Conservation (phyloP, 73 alveolate genomes). For the Tetrahymena elliotti region DNA sequence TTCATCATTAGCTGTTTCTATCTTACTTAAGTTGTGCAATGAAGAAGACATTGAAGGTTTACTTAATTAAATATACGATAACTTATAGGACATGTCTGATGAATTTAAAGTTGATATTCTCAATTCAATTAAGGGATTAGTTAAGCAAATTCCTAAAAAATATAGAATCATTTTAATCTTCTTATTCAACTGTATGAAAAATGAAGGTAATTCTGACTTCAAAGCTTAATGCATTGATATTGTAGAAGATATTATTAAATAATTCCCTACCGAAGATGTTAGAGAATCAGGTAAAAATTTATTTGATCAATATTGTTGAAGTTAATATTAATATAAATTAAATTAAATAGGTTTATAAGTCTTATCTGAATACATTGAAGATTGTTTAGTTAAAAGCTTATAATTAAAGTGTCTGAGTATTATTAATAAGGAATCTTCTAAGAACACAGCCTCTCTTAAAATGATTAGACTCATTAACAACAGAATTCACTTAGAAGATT, state of each 20-base stretch:
- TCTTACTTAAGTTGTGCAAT: slow-evolving; percentile 23
- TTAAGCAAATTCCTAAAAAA: slow-evolving; percentile 6
- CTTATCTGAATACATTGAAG: slow-evolving; percentile 38
- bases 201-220: slow-evolving; percentile 20
- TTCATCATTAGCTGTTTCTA: slow-evolving; percentile 37
- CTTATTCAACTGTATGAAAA: slow-evolving; percentile 7
- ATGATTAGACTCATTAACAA: slow-evolving; percentile 33
- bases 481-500: slow-evolving; percentile 37
- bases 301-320: no score
- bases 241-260: slow-evolving; percentile 18
- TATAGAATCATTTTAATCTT: slow-evolving; percentile 15
- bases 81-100: slow-evolving; percentile 32
- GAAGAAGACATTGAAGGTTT: slow-evolving; percentile 20
- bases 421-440: slow-evolving; percentile 15
- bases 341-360: neutral
- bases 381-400: slow-evolving; percentile 3
- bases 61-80: slow-evolving; percentile 8
- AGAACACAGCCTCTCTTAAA: slow-evolving; percentile 8
- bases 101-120: slow-evolving; percentile 37
- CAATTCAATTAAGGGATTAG: slow-evolving; percentile 29
- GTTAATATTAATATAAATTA: no score
- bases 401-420: slow-evolving; percentile 13
- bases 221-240: slow-evolving; percentile 19
- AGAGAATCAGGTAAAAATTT: slow-evolving; percentile 24
- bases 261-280: slow-evolving; percentile 27